Evolutionary conservation across 148 eudicot genomes (phyloP).

Genomic region (Nyssa sinensis): DNA sequence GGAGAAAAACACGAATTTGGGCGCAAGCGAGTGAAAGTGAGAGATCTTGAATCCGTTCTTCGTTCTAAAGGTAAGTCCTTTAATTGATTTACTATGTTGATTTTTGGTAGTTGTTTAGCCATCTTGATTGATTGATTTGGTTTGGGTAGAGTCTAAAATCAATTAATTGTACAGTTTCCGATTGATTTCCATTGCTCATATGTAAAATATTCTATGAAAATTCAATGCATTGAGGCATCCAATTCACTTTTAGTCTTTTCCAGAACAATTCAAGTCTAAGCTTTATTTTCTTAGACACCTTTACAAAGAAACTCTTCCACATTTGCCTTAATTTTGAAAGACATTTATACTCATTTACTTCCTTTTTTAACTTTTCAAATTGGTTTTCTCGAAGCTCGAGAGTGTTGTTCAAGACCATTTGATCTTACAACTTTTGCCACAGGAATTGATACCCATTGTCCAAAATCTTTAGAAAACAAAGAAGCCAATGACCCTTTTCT

Average conservation of each 20-base stretch:
- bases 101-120: background rate
- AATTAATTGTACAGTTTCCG: no score
- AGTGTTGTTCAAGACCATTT: background rate
- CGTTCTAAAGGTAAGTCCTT: slow-evolving; percentile 50
- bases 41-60: slow-evolving; percentile 57
- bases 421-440: background rate
- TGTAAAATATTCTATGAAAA: no score
- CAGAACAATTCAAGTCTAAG: background rate
- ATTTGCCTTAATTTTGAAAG: background rate
- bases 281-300: no score
- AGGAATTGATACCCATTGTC: slow-evolving; percentile 29
- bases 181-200: no score
- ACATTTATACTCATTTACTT: background rate
- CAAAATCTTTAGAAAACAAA: slow-evolving; percentile 26
- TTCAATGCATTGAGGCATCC: background rate
- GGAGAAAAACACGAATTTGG: slow-evolving; percentile 38
- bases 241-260: no score
- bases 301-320: background rate
- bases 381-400: background rate
- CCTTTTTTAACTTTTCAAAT: background rate
- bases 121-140: background rate
- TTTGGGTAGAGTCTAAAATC: background rate
- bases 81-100: background rate
- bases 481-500: slow-evolving; percentile 27
- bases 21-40: slow-evolving; percentile 48